A percentile compares a stretch with the other conserved stretches of the same genome.
Conservation (phyloP, 192 early-diverging fungal genomes). For the Coemansia interrupta region DNA sequence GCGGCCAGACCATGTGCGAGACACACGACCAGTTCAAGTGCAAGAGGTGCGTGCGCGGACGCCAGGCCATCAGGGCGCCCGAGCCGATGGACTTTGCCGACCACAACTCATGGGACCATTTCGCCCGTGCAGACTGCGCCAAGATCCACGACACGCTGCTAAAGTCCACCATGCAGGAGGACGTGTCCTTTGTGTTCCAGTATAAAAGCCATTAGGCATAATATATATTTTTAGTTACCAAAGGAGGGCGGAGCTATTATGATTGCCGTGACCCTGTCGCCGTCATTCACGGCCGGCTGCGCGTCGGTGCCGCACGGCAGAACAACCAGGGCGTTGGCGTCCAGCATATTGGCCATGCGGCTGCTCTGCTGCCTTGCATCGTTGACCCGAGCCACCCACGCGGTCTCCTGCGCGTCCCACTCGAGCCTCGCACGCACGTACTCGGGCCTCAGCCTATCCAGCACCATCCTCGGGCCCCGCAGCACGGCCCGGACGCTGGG, state of each 20-base stretch:
- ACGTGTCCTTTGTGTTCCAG: constrained; percentile 78
- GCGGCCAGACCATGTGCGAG: constrained; percentile 63
- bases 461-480: constrained; percentile 57
- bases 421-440: constrained; percentile 25
- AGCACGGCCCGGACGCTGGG: constrained; percentile 66
- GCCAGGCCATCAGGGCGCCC: constrained; percentile 66
- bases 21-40: constrained; percentile 99
- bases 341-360: constrained; percentile 69
- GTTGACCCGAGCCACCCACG: constrained; percentile 52
- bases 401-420: constrained; percentile 14
- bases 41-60: constrained; percentile 78
- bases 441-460: constrained; percentile 40
- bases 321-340: constrained; percentile 75
- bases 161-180: constrained; percentile 58
- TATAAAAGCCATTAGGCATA: constrained; percentile 61
- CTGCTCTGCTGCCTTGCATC: constrained; percentile 79
- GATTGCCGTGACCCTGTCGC: constrained; percentile 24
- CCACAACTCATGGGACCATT: constrained; percentile 80
- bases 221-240: too few relatives aligned
- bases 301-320: constrained; percentile 57
- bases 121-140: constrained; percentile 53
- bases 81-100: constrained; percentile 73
- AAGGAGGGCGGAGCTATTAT: constrained; percentile 25
- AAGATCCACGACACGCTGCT: constrained; percentile 63
- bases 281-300: constrained; percentile 5